A percentile compares a stretch with the other conserved stretches of the same genome.
Evolutionary conservation across 805 yeast genomes (phyloP).

Genomic region (Yarrowia hollandica): DNA sequence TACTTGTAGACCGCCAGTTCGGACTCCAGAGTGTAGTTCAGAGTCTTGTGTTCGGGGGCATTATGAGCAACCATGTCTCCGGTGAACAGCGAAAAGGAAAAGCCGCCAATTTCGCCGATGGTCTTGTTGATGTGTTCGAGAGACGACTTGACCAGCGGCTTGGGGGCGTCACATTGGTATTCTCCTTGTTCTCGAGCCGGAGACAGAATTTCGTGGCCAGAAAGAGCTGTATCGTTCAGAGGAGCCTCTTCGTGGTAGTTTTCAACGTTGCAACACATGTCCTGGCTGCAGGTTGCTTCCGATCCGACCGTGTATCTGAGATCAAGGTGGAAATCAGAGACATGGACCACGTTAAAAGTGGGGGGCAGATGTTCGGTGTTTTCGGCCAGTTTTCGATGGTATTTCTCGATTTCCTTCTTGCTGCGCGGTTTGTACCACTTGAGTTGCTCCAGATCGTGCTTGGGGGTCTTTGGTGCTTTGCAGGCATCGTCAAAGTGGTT

Average conservation of each 20-base stretch:
- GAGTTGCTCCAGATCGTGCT: slow-evolving; percentile 14
- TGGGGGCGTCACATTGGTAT: slow-evolving; percentile 68
- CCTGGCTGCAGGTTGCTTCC: slow-evolving; percentile 48
- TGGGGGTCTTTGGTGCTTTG: slow-evolving; percentile 12
- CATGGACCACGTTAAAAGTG: slow-evolving; percentile 60
- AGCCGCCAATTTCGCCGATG: slow-evolving; percentile 41
- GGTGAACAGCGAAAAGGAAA: slow-evolving; percentile 66
- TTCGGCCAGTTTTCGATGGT: slow-evolving; percentile 17
- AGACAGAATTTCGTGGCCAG: slow-evolving; percentile 35
- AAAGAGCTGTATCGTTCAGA: slow-evolving; percentile 40
- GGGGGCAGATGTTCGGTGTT: slow-evolving; percentile 9
- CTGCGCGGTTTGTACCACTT: slow-evolving; percentile 13
- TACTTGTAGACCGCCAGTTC: slow-evolving; percentile 54
- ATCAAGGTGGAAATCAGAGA: slow-evolving; percentile 67
- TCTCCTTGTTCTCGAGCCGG: slow-evolving; percentile 59
- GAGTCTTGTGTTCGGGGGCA: slow-evolving; percentile 47
- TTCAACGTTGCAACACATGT: slow-evolving; percentile 58
- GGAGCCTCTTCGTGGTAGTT: slow-evolving; percentile 32
- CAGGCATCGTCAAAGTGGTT: slow-evolving; percentile 24
- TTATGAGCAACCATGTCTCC: slow-evolving; percentile 76
- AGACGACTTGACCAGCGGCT: slow-evolving; percentile 59
- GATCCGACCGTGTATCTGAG: slow-evolving; percentile 50
- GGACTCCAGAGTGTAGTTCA: slow-evolving; percentile 52
- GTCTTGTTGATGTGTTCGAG: slow-evolving; percentile 47
- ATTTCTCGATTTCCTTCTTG: neutral